phyloP scores from a whole-genome alignment of 331 rosid genomes.

The Malus hybrid region DNA sequence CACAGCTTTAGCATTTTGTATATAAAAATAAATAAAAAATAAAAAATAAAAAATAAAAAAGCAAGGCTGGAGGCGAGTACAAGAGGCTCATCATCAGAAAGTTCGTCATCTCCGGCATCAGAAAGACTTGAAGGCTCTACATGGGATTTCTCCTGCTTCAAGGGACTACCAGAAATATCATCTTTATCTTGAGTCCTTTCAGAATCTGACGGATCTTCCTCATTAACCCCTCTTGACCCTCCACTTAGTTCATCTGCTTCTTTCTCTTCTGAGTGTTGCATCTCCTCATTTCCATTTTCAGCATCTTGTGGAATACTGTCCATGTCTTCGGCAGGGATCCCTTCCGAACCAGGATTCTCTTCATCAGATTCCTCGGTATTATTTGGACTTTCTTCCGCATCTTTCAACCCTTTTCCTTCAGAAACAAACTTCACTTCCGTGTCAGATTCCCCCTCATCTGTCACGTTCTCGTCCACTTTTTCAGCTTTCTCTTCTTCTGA shows the following conservation, averaged over 20 bases:
- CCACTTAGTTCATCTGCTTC: slow-evolving; percentile 34
- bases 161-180: slow-evolving; percentile 19
- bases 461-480: slow-evolving; percentile 27
- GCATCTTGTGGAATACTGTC: slow-evolving; percentile 24
- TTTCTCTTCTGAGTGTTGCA: slow-evolving; percentile 34
- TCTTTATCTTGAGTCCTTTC: slow-evolving; percentile 42
- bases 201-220: slow-evolving; percentile 34
- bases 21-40: not conserved
- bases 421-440: slow-evolving; percentile 38
- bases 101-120: slow-evolving; percentile 24
- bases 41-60: not conserved
- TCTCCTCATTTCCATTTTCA: slow-evolving; percentile 35
- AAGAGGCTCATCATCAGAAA: slow-evolving; percentile 70
- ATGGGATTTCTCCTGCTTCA: slow-evolving; percentile 25
- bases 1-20: not conserved
- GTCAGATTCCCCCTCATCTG: slow-evolving; percentile 40
- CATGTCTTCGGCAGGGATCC: slow-evolving; percentile 34
- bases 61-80: slow-evolving; percentile 31
- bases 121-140: slow-evolving; percentile 22
- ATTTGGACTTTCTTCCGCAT: slow-evolving; percentile 23
- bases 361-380: slow-evolving; percentile 32
- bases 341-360: slow-evolving; percentile 36
- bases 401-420: slow-evolving; percentile 28
- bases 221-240: slow-evolving; percentile 33
- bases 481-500: slow-evolving; percentile 54